Evolutionary conservation across 495 filamentous ascomycete genomes (phyloP).

Genomic region (Hypoxylon subgilvum): DNA sequence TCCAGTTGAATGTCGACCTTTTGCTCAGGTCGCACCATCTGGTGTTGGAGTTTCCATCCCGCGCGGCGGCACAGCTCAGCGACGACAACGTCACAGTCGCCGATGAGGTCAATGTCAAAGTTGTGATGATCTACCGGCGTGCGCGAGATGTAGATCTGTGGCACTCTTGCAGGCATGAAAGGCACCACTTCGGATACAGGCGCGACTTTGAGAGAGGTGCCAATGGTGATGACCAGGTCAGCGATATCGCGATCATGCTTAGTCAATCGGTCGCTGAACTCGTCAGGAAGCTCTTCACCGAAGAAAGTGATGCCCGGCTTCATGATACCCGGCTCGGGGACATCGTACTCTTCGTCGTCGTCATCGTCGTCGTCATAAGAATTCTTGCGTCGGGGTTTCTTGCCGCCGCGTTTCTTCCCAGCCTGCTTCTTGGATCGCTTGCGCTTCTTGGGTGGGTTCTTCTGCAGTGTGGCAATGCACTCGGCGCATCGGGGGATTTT

Average conservation of each 20-base stretch:
- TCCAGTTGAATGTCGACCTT: conserved; percentile 62
- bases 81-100: conserved; percentile 91
- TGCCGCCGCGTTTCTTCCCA: too few relatives aligned
- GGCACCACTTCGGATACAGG: conserved; percentile 91
- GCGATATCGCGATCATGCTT: conserved; percentile 78
- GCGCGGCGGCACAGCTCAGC: conserved; percentile 84
- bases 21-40: conserved; percentile 77
- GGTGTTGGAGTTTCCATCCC: conserved; percentile 87
- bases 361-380: conserved; percentile 56
- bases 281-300: conserved; percentile 82
- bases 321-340: conserved; percentile 84
- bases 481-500: conserved; percentile 67
- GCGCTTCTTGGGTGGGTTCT: conserved; percentile 60
- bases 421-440: conserved; percentile 72
- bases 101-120: conserved; percentile 93
- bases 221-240: conserved; percentile 95
- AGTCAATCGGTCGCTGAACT: conserved; percentile 80
- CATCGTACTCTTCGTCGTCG: conserved; percentile 72
- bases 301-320: conserved; percentile 99
- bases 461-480: conserved; percentile 54
- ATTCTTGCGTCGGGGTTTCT: conserved; percentile 70
- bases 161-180: conserved; percentile 75
- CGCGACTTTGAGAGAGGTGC: conserved; percentile 93
- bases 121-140: conserved; percentile 86
- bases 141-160: conserved; percentile 92